phyloP scores from a whole-genome alignment of 805 yeast species.

The Pichia nakasei region DNA sequence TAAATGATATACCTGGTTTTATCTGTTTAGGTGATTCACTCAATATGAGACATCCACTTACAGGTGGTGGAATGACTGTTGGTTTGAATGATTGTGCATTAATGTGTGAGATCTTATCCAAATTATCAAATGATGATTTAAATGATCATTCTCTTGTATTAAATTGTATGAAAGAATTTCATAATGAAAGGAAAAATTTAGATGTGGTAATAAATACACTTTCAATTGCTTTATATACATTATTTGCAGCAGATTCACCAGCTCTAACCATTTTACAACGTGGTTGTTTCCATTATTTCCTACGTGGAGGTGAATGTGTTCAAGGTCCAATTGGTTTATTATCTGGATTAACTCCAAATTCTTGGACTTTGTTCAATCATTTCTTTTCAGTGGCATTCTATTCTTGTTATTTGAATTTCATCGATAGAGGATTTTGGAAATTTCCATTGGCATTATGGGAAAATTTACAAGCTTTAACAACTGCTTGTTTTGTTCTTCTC shows the following conservation, averaged over 20 bases:
- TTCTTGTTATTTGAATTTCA: constrained; percentile 62
- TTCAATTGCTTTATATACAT: constrained; percentile 79
- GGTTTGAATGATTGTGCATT: constrained; percentile 80
- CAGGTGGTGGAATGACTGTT: constrained; percentile 99
- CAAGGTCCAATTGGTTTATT: constrained; percentile 74
- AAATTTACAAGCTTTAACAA: constrained; percentile 54
- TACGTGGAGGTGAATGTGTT: constrained; percentile 74
- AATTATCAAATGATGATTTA: constrained; percentile 45
- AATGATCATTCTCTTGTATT: constrained; percentile 48
- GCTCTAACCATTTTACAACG: constrained; percentile 62
- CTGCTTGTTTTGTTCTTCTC: constrained; percentile 71
- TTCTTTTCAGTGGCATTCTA: constrained; percentile 88
- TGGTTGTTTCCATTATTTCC: constrained; percentile 86
- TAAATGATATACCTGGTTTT: constrained; percentile 64
- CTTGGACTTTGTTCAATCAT: constrained; percentile 68
- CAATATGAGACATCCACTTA: constrained; percentile 96
- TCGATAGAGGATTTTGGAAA: constrained; percentile 52
- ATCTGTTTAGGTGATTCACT: constrained; percentile 86
- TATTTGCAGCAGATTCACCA: constrained; percentile 78
- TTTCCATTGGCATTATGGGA: constrained; percentile 67
- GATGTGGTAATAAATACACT: constrained; percentile 84
- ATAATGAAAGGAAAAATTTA: constrained; percentile 64
- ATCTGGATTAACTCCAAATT: constrained; percentile 72
- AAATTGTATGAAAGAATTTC: constrained; percentile 57
- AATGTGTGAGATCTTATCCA: constrained; percentile 53